These are phyloP conservation scores for Pezicula neosporulosa DNA, from an alignment of 2,329 filamentous ascomycete species.

Conservation along the genomic window DNA sequence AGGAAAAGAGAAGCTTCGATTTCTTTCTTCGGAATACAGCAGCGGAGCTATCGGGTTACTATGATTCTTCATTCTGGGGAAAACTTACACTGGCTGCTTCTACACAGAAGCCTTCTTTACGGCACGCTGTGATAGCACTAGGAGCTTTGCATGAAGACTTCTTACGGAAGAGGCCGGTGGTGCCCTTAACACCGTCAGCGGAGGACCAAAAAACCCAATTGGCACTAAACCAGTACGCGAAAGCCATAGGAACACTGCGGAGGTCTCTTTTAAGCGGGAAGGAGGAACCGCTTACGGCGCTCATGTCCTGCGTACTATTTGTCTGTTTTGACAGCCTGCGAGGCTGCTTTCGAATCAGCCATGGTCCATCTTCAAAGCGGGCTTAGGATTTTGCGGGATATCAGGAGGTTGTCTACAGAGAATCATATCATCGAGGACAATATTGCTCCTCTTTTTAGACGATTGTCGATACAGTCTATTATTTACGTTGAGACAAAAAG, in stretches of 20 bases:
- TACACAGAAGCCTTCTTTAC: slow-evolving; percentile 11
- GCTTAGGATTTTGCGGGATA: slow-evolving; percentile 19
- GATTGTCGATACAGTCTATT: slow-evolving; percentile 24
- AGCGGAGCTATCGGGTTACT: slow-evolving; percentile 23
- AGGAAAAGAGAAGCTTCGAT: slow-evolving; percentile 23
- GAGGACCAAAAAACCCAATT: slow-evolving; percentile 7
- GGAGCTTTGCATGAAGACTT: slow-evolving; percentile 15
- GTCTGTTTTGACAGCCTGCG: slow-evolving; percentile 17
- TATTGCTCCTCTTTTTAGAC: slow-evolving; percentile 21
- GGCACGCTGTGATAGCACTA: slow-evolving; percentile 15
- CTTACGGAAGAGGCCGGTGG: background rate
- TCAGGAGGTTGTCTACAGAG: slow-evolving; percentile 8
- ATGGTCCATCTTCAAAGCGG: slow-evolving; percentile 18
- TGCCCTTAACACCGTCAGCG: slow-evolving; percentile 3
- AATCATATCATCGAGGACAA: slow-evolving; percentile 17
- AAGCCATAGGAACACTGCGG: slow-evolving; percentile 13
- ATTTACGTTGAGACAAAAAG: slow-evolving; percentile 23
- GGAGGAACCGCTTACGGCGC: slow-evolving; percentile 9
- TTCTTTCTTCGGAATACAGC: slow-evolving; percentile 23
- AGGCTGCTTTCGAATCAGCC: slow-evolving; percentile 14
- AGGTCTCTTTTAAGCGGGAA: slow-evolving; percentile 9
- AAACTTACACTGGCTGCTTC: slow-evolving; percentile 23
- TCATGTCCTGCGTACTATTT: slow-evolving; percentile 22
- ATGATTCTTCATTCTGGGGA: slow-evolving; percentile 22
- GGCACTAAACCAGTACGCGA: slow-evolving; percentile 16